Percentiles rank a stretch among this genome's conserved stretches.
Evolutionary conservation across 345 rosid species (phyloP).

Genomic region (Brassica nigra): DNA sequence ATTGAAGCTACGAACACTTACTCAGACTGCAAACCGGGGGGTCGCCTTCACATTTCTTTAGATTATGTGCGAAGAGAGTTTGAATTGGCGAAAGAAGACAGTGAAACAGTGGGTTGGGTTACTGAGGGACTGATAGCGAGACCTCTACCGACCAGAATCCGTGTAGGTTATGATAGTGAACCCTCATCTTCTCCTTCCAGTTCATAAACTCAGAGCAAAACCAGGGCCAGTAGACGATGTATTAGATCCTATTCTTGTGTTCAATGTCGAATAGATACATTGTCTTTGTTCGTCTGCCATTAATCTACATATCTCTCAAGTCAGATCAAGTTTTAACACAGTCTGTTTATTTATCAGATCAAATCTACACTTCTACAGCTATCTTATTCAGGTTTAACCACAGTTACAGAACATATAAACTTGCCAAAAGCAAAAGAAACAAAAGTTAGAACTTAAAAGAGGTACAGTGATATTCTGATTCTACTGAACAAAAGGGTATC

Average conservation of each 20-base stretch:
- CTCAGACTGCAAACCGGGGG: conserved; percentile 71
- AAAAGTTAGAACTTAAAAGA: conserved; percentile 16
- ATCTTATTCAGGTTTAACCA: conserved; percentile 20
- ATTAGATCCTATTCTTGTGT: background rate
- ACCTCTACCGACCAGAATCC: conserved; percentile 72
- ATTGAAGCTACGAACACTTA: conserved; percentile 56
- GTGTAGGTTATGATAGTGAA: conserved; percentile 37
- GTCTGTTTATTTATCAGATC: conserved; percentile 2
- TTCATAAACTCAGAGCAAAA: conserved; percentile 17
- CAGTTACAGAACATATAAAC: conserved; percentile 15
- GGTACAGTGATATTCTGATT: conserved; percentile 15
- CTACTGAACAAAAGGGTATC: conserved; percentile 78
- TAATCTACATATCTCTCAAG: conserved; percentile 5
- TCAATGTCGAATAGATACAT: background rate
- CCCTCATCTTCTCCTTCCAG: conserved; percentile 16
- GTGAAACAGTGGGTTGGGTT: conserved; percentile 75
- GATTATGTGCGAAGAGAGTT: conserved; percentile 87
- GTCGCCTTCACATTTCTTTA: conserved; percentile 74
- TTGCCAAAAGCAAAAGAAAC: background rate
- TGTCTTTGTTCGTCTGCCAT: conserved; percentile 9
- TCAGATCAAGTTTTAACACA: background rate
- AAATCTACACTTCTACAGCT: conserved; percentile 14
- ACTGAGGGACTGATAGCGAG: conserved; percentile 88
- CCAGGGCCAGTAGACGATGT: background rate
- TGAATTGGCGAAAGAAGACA: conserved; percentile 71